These are phyloP conservation scores for Amanita pseudoporphyria DNA, from an alignment of 768 basidiomycete species.

Conservation along the genomic window DNA sequence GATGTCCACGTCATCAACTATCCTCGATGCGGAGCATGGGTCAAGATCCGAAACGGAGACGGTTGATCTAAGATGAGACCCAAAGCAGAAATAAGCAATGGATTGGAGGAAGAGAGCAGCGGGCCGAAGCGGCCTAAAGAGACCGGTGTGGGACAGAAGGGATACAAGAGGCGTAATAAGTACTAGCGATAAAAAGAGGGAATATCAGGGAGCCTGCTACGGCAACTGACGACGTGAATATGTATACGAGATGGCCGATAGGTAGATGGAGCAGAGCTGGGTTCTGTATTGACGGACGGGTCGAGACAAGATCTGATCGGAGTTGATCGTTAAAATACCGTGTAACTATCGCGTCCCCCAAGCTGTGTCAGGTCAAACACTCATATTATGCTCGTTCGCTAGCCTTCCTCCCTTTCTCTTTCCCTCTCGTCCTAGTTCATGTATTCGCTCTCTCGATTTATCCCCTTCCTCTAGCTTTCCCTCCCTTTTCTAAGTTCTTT, in stretches of 20 bases:
- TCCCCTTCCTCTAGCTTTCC: conserved; percentile 21
- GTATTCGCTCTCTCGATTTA: conserved; percentile 13
- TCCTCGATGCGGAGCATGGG: not conserved
- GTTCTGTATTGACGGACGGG: not conserved
- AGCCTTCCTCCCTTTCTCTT: conserved; percentile 14
- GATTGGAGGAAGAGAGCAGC: not conserved
- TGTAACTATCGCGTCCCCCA: conserved; percentile 9
- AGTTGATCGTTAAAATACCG: conserved; percentile 9
- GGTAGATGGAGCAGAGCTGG: not conserved
- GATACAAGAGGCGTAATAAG: not conserved
- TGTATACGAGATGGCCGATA: no score
- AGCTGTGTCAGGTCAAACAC: conserved; percentile 10
- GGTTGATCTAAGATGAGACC: conserved; percentile 1
- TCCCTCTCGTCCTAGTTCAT: conserved; percentile 14
- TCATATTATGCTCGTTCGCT: conserved; percentile 12
- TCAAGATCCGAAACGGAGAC: conserved; percentile 5
- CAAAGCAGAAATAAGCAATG: not conserved
- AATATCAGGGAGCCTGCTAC: not conserved
- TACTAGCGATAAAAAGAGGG: not conserved
- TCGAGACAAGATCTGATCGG: conserved; percentile 7
- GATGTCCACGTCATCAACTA: no score
- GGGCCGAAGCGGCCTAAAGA: conserved; percentile 5
- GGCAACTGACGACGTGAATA: not conserved
- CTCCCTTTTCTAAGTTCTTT: conserved; percentile 11
- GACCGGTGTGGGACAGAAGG: conserved; percentile 4